These are phyloP conservation scores for Fusarium sarcochroum DNA, from an alignment of 2,329 filamentous ascomycete species.

Conservation along the genomic window DNA sequence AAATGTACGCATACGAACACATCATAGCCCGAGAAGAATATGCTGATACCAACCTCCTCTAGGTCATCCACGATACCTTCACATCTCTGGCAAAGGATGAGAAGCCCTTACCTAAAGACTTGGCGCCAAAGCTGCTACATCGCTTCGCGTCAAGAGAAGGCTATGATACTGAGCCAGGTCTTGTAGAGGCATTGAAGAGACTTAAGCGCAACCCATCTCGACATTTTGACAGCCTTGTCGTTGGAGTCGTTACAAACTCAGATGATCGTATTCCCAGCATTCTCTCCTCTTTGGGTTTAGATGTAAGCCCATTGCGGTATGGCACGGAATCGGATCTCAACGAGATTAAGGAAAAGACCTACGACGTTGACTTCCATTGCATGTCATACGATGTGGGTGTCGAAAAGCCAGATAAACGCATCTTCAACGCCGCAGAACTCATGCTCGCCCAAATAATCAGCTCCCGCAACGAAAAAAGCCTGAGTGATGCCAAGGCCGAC, in stretches of 20 bases:
- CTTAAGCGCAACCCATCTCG: neutral
- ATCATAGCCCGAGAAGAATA: accelerated
- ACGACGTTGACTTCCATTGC: conserved; percentile 41
- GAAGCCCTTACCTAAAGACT: conserved; percentile 18
- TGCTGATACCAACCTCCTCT: neutral
- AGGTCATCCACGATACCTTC: conserved; percentile 42
- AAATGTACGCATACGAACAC: conserved; percentile 6
- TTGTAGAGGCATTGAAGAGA: conserved; percentile 4
- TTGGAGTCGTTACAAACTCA: conserved; percentile 42
- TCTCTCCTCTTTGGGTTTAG: conserved; percentile 33
- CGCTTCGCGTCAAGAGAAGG: conserved; percentile 35
- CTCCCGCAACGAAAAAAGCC: conserved; percentile 1
- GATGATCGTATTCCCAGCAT: conserved; percentile 43
- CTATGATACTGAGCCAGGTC: conserved; percentile 20
- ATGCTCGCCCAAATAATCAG: conserved; percentile 50
- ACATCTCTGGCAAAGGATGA: conserved; percentile 16
- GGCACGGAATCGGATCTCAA: neutral
- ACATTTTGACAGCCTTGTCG: conserved; percentile 22
- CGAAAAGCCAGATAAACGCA: conserved; percentile 69
- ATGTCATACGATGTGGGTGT: conserved; percentile 74
- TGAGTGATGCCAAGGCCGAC: neutral
- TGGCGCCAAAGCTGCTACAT: conserved; percentile 31
- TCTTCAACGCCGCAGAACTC: conserved; percentile 68
- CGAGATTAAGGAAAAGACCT: neutral
- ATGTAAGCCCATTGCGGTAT: conserved; percentile 33